Evolutionary conservation across 2,329 filamentous ascomycete species (phyloP).

Genomic region (Claviceps maximensis): DNA sequence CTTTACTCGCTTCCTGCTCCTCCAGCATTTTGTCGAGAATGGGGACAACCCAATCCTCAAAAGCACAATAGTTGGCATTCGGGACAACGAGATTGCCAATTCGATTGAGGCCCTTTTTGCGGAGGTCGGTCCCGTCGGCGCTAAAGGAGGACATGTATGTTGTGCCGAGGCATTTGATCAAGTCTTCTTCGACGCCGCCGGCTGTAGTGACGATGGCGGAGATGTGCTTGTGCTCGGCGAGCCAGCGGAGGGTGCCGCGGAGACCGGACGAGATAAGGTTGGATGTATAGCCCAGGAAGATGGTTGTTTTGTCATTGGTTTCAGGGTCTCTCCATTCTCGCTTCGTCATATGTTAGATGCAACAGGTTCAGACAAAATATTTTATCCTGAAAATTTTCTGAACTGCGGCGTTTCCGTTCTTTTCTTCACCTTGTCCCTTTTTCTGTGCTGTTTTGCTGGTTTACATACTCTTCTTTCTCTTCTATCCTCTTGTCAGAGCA

Average conservation of each 20-base stretch:
- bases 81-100: constrained; percentile 94
- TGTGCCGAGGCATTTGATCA: constrained; percentile 93
- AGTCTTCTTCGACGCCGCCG: constrained; percentile 89
- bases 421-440: no score
- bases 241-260: constrained; percentile 78
- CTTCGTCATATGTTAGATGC: constrained; percentile 21
- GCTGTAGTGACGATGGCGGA: constrained; percentile 91
- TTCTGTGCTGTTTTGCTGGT: background rate
- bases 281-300: constrained; percentile 94
- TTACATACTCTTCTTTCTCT: background rate
- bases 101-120: constrained; percentile 78
- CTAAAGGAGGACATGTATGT: constrained; percentile 87
- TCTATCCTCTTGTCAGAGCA: background rate
- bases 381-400: no score
- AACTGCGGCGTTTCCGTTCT: background rate
- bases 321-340: constrained; percentile 71
- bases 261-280: constrained; percentile 96
- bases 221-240: constrained; percentile 85
- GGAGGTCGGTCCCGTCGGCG: constrained; percentile 61
- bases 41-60: constrained; percentile 95
- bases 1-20: constrained; percentile 75
- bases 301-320: constrained; percentile 68
- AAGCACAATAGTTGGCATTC: constrained; percentile 89
- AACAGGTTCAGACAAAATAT: no score
- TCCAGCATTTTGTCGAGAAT: constrained; percentile 89